Conservation (phyloP, 768 basidiomycete genomes). For the Russula ochroleuca region DNA sequence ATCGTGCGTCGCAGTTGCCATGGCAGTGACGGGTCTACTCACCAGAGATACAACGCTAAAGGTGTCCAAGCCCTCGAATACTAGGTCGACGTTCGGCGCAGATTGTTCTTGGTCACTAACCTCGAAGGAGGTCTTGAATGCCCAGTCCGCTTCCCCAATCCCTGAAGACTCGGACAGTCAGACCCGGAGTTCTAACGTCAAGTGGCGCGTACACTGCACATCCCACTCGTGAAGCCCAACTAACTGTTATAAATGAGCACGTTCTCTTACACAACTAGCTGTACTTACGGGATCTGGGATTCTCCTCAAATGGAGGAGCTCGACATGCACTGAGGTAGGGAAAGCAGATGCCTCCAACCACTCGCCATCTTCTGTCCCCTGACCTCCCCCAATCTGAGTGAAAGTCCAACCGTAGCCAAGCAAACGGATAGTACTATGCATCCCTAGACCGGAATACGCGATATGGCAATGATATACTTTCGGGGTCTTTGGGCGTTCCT, state of each 20-base stretch:
- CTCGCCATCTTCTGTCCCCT: conserved; percentile 51
- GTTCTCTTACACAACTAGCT: not conserved
- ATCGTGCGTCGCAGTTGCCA: not conserved
- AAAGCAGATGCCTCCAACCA: conserved; percentile 62
- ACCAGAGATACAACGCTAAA: conserved; percentile 73
- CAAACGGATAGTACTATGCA: conserved; percentile 29
- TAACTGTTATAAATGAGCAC: conserved; percentile 44
- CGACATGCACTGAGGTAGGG: conserved; percentile 86
- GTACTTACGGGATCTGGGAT: conserved; percentile 78
- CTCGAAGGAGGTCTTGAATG: conserved; percentile 65
- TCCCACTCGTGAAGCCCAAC: conserved; percentile 82
- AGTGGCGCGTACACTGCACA: conserved; percentile 62
- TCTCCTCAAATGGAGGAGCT: conserved; percentile 63
- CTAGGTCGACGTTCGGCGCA: conserved; percentile 57
- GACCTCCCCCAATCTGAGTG: conserved; percentile 58
- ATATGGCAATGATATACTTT: not conserved
- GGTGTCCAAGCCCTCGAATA: conserved; percentile 91
- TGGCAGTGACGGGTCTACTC: conserved; percentile 32
- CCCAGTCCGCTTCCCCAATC: conserved; percentile 86
- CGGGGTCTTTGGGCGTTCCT: not conserved
- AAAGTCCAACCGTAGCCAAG: conserved; percentile 57
- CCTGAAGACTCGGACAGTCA: conserved; percentile 43
- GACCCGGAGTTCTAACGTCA: not conserved
- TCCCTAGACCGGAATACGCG: conserved; percentile 25
- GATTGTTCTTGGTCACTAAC: conserved; percentile 46